Percentiles rank a stretch among this genome's conserved stretches.
These are phyloP conservation scores for Podaxis sp. DNA, from an alignment of 768 basidiomycete genomes.

Conservation along the genomic window DNA sequence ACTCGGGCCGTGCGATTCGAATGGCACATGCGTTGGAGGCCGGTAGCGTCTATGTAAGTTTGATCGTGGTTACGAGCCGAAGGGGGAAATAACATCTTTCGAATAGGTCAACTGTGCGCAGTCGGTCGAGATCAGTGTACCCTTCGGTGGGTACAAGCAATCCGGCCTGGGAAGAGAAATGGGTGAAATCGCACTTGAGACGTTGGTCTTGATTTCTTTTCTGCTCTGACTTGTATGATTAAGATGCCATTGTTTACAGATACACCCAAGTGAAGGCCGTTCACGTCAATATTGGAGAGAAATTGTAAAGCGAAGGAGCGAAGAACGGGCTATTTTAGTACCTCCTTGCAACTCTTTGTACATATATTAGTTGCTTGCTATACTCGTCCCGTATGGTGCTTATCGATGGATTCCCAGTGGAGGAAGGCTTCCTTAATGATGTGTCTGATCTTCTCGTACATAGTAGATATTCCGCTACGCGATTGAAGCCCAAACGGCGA, in stretches of 20 bases:
- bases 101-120: slow-evolving; percentile 44
- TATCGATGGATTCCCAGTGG: not conserved
- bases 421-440: too few species aligned
- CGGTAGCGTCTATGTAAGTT: slow-evolving; percentile 58
- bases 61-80: not conserved
- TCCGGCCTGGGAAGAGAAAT: slow-evolving; percentile 71
- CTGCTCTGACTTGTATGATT: not conserved
- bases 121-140: slow-evolving; percentile 46
- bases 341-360: too few species aligned
- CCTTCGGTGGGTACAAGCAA: slow-evolving; percentile 77
- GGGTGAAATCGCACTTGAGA: slow-evolving; percentile 60
- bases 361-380: not conserved
- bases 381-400: not conserved
- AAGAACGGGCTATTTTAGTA: not conserved
- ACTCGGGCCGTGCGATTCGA: slow-evolving; percentile 64
- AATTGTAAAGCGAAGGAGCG: not conserved
- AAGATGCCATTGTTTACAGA: slow-evolving; percentile 23
- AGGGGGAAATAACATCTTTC: not conserved
- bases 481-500: too few species aligned
- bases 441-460: too few species aligned
- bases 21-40: slow-evolving; percentile 68
- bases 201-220: slow-evolving; percentile 33
- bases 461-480: too few species aligned
- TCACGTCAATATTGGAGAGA: slow-evolving; percentile 50
- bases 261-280: slow-evolving; percentile 59